These are phyloP conservation scores for Paecilomyces formosus DNA, from an alignment of 2,329 filamentous ascomycete genomes.

Conservation along the genomic window DNA sequence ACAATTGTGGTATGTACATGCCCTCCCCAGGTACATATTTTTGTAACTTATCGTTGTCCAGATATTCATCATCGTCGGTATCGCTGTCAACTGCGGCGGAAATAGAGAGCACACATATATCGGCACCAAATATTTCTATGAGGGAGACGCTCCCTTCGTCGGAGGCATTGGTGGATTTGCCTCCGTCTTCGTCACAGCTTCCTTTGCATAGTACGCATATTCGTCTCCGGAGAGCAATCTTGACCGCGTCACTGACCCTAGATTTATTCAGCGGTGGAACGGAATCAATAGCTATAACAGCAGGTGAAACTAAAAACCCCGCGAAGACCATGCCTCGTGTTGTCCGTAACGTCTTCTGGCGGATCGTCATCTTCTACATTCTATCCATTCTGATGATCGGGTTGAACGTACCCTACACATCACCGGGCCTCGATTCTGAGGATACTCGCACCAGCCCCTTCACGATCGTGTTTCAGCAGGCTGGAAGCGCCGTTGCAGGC, in stretches of 20 bases:
- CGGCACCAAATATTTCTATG: slow-evolving; percentile 51
- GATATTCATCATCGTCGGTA: slow-evolving; percentile 58
- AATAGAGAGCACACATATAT: slow-evolving; percentile 50
- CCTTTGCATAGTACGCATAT: slow-evolving; percentile 48
- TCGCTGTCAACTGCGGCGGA: slow-evolving; percentile 53
- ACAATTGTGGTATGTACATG: slow-evolving; percentile 30
- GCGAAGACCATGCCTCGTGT: slow-evolving; percentile 54
- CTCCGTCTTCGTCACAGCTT: slow-evolving; percentile 56
- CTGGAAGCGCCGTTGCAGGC: slow-evolving; percentile 48
- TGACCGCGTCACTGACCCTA: not conserved
- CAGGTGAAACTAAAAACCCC: slow-evolving; percentile 58
- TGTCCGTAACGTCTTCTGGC: slow-evolving; percentile 60
- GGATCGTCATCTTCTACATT: slow-evolving; percentile 51
- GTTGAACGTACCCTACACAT: slow-evolving; percentile 53
- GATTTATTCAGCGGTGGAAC: slow-evolving; percentile 44
- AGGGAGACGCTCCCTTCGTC: slow-evolving; percentile 57
- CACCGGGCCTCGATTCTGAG: slow-evolving; percentile 37
- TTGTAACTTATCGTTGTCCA: slow-evolving; percentile 10
- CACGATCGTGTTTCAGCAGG: slow-evolving; percentile 55
- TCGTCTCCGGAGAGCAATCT: not conserved
- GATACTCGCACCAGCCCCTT: slow-evolving; percentile 45
- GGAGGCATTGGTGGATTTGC: slow-evolving; percentile 59
- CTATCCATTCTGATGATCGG: slow-evolving; percentile 49
- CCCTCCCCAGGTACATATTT: not conserved
- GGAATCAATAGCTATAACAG: slow-evolving; percentile 59